These are phyloP conservation scores for Colletotrichum sp. DNA, from an alignment of 2,329 filamentous ascomycete species.

Conservation along the genomic window DNA sequence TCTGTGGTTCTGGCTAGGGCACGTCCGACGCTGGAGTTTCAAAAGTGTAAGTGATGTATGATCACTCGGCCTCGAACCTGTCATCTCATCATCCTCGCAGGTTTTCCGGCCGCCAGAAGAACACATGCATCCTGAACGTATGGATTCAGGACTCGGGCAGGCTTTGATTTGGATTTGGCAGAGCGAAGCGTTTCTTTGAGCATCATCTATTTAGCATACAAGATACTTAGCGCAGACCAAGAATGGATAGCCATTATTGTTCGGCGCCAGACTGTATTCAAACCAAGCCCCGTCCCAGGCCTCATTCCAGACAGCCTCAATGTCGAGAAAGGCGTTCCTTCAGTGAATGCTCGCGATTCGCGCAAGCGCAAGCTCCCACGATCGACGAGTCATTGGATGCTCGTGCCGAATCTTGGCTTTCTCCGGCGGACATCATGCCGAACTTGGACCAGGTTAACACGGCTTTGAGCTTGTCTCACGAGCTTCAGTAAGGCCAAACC, in stretches of 20 bases:
- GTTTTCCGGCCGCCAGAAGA: not conserved
- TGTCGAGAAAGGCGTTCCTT: not conserved
- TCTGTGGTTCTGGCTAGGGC: conserved; percentile 13
- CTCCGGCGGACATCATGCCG: not conserved
- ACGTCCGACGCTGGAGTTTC: not conserved
- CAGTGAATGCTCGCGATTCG: not conserved
- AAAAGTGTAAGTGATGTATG: not conserved
- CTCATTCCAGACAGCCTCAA: not conserved
- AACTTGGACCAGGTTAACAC: not conserved
- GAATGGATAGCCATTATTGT: not conserved
- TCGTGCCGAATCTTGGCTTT: not conserved
- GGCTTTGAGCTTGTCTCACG: not conserved
- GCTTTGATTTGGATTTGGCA: not conserved
- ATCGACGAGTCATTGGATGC: conserved; percentile 1
- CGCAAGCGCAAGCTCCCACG: not conserved
- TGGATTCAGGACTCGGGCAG: not conserved
- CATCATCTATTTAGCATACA: not conserved
- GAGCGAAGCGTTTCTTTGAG: not conserved
- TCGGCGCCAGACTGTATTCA: not conserved
- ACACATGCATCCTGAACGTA: not conserved
- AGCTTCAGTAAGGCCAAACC: not conserved
- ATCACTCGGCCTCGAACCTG: too few species aligned
- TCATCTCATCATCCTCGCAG: not conserved
- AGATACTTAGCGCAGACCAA: not conserved
- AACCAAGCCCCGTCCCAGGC: not conserved